Percentiles rank a stretch among this genome's conserved stretches.
Conservation (phyloP, 2,329 filamentous ascomycete species). For the Arachnomyces sp. region DNA sequence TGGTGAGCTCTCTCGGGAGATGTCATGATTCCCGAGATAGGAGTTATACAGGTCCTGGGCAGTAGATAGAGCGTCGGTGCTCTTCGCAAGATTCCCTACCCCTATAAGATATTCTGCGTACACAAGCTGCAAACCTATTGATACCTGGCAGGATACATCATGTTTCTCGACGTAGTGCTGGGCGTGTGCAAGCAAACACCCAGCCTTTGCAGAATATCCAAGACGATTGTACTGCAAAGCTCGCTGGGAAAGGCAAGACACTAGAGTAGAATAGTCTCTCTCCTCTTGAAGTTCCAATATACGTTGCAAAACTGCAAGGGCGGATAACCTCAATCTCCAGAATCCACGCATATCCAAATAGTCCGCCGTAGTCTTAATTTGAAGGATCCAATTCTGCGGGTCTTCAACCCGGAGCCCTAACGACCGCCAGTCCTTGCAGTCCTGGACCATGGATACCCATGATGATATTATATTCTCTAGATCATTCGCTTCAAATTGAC, state of each 20-base stretch:
- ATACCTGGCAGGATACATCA: conserved; percentile 37
- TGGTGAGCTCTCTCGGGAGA: conserved; percentile 28
- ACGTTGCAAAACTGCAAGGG: conserved; percentile 43
- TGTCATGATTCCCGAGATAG: conserved; percentile 21
- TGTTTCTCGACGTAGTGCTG: conserved; percentile 41
- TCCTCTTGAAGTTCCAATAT: conserved; percentile 40
- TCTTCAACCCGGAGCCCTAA: conserved; percentile 45
- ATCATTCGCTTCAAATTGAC: conserved; percentile 19
- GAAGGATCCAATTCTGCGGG: conserved; percentile 40
- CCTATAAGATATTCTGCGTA: conserved; percentile 67
- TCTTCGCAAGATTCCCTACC: conserved; percentile 59
- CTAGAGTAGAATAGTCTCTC: conserved; percentile 30
- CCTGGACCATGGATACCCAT: conserved; percentile 34
- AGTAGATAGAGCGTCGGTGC: conserved; percentile 24
- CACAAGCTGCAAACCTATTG: conserved; percentile 58
- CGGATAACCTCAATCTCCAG: conserved; percentile 41
- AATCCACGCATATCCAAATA: conserved; percentile 53
- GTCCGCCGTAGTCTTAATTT: conserved; percentile 48
- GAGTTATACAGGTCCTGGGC: conserved; percentile 27
- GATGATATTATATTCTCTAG: conserved; percentile 26
- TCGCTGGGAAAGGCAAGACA: conserved; percentile 39
- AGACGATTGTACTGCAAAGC: conserved; percentile 51
- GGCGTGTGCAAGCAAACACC: conserved; percentile 51
- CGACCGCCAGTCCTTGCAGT: conserved; percentile 36
- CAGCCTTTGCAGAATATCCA: conserved; percentile 54